Conservation (phyloP, 75 land plant species). For the Chamaecyparis obtusa region DNA sequence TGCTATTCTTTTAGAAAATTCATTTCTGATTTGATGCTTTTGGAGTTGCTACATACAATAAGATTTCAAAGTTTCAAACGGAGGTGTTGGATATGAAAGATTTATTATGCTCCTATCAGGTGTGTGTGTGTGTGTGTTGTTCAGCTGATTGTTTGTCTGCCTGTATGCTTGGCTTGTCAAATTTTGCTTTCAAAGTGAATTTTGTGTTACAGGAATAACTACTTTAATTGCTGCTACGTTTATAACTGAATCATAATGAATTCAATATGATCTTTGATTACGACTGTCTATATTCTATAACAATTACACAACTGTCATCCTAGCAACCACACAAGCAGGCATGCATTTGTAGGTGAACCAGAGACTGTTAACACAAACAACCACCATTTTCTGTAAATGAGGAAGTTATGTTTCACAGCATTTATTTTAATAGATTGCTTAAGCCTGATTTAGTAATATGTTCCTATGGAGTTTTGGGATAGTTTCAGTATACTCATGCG, state of each 20-base stretch:
- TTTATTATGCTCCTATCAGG: neutral
- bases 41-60: no score
- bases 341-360: neutral
- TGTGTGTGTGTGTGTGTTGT: neutral
- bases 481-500: neutral
- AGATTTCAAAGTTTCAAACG: no score
- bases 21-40: neutral
- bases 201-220: neutral
- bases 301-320: neutral
- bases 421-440: neutral
- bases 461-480: neutral
- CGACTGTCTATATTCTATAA: neutral
- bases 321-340: neutral
- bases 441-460: neutral
- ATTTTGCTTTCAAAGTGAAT: neutral
- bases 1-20: neutral
- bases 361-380: neutral
- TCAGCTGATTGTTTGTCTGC: neutral
- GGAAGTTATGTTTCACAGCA: neutral
- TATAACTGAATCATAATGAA: neutral
- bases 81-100: no score
- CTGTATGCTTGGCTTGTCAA: neutral
- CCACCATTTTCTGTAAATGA: neutral
- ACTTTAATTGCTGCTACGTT: neutral
- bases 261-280: neutral